Percentiles rank a stretch among this genome's conserved stretches.
Evolutionary conservation across 2,329 filamentous ascomycete genomes (phyloP).

Genomic region (Cordyceps tenuipes): DNA sequence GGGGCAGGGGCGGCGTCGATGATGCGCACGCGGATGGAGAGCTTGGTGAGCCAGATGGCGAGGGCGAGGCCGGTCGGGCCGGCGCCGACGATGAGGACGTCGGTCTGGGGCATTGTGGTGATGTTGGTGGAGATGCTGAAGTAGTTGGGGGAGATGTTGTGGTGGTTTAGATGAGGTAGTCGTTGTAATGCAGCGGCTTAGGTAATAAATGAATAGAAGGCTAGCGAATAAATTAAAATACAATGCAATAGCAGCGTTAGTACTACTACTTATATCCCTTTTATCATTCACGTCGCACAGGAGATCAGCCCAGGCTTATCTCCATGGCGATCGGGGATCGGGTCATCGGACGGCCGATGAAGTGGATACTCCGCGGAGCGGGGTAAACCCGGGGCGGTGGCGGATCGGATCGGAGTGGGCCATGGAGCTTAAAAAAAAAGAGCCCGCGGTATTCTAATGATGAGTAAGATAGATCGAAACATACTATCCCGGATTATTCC

Average conservation of each 20-base stretch:
- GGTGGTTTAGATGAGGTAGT: too few species aligned
- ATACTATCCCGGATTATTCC: too few species aligned
- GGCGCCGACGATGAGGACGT: constrained; percentile 10
- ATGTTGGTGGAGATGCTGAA: background rate
- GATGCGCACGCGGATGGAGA: constrained; percentile 5
- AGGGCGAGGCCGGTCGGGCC: constrained; percentile 10
- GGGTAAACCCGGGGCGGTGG: background rate
- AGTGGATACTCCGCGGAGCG: background rate
- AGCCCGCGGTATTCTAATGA: too few species aligned
- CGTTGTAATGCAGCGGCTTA: too few species aligned
- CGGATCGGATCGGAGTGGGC: background rate
- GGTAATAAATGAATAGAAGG: background rate
- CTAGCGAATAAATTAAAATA: background rate
- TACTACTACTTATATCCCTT: too few species aligned
- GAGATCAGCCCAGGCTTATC: background rate
- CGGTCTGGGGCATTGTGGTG: background rate
- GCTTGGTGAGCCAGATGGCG: constrained; percentile 12
- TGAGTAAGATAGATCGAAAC: too few species aligned
- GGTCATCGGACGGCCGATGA: background rate
- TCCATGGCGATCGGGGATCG: background rate
- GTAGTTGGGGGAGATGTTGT: background rate
- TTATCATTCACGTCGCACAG: background rate
- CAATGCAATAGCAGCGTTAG: too few species aligned
- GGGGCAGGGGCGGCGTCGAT: background rate
- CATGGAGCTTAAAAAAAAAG: too few species aligned